Conservation (phyloP, 345 rosid species). For the Carallia pectinifolia region DNA sequence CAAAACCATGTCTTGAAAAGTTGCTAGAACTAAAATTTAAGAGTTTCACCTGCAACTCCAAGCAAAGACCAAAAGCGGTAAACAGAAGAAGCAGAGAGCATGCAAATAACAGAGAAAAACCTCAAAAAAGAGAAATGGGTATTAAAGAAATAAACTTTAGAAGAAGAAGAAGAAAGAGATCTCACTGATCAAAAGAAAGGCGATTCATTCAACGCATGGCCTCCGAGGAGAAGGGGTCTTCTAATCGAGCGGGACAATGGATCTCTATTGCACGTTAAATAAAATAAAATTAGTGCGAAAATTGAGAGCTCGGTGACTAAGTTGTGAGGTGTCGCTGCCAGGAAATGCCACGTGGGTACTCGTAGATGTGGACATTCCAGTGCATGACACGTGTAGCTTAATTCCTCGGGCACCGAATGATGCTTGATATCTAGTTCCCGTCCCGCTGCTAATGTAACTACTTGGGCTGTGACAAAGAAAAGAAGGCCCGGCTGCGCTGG, state of each 20-base stretch:
- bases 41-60: too few species aligned
- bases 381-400: too few species aligned
- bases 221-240: background rate
- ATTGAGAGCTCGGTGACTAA: background rate
- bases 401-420: too few species aligned
- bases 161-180: background rate
- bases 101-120: background rate
- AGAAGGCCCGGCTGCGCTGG: too few species aligned
- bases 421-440: too few species aligned
- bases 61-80: background rate
- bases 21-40: too few species aligned
- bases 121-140: background rate
- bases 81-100: background rate
- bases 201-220: background rate
- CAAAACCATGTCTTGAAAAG: too few species aligned
- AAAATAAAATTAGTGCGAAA: background rate
- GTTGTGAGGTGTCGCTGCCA: background rate
- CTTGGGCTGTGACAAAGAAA: too few species aligned
- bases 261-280: too few species aligned
- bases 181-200: background rate
- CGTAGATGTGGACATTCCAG: background rate
- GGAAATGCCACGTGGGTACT: background rate
- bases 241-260: too few species aligned
- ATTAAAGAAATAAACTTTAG: background rate
- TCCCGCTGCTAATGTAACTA: too few species aligned